A percentile compares a stretch with the other conserved stretches of the same genome.
Conservation (phyloP, 176 grass and related monocot species). For the Oryza coarctata region DNA sequence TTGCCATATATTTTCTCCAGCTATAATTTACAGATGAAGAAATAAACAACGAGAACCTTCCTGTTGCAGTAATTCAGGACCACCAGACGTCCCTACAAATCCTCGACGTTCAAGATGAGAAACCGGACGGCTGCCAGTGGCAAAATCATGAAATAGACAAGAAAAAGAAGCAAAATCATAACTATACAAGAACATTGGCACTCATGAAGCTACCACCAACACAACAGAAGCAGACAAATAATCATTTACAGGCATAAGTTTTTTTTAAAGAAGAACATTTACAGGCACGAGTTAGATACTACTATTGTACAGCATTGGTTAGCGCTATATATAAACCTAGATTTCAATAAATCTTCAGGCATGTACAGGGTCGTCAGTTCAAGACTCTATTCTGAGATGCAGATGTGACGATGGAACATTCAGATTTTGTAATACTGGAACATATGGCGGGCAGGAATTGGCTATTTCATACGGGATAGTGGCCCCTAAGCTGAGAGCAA, state of each 20-base stretch:
- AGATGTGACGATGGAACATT: background rate
- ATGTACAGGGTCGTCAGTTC: conserved; percentile 24
- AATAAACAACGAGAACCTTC: background rate
- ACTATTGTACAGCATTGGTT: conserved; percentile 21
- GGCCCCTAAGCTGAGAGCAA: conserved; percentile 49
- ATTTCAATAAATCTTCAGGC: background rate
- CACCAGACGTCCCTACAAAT: background rate
- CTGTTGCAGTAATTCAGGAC: background rate
- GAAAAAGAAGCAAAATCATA: background rate
- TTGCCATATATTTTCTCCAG: background rate
- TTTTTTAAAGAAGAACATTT: no score
- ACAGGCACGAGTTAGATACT: background rate
- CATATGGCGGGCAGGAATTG: background rate
- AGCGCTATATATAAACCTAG: conserved; percentile 14
- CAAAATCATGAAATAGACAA: background rate
- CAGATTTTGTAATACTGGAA: background rate
- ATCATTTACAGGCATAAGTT: conserved; percentile 25
- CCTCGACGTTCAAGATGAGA: background rate
- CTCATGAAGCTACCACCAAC: background rate
- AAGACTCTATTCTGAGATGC: background rate
- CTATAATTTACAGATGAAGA: background rate
- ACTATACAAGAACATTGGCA: background rate
- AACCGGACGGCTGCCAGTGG: background rate
- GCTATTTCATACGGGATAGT: background rate
- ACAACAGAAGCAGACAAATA: conserved; percentile 9